These are phyloP conservation scores for Hansenula sp. DNA, from an alignment of 1,139 yeast genomes.

Conservation along the genomic window DNA sequence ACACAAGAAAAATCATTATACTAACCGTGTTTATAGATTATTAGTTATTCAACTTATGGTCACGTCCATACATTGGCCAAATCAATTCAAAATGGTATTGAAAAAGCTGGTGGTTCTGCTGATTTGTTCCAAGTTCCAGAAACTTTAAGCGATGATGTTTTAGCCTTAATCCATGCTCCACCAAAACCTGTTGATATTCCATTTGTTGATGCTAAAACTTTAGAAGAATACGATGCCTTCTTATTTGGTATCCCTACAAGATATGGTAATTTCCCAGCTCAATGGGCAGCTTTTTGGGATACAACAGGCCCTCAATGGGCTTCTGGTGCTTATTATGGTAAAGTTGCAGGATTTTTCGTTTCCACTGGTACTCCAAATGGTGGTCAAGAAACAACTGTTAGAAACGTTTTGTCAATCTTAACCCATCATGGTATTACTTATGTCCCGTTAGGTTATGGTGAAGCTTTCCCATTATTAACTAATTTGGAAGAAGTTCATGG, in stretches of 20 bases:
- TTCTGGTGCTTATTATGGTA: conserved; percentile 65
- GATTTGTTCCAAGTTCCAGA: conserved; percentile 77
- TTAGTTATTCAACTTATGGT: conserved; percentile 80
- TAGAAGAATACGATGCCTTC: conserved; percentile 67
- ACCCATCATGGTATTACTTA: conserved; percentile 76
- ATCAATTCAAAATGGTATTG: conserved; percentile 64
- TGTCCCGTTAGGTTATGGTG: conserved; percentile 75
- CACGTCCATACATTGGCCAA: conserved; percentile 69
- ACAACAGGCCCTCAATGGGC: conserved; percentile 83
- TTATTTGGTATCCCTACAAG: conserved; percentile 82
- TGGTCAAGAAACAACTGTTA: conserved; percentile 70
- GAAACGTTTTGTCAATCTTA: conserved; percentile 59
- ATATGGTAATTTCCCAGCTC: conserved; percentile 78
- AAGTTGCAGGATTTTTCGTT: conserved; percentile 70
- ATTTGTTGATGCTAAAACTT: conserved; percentile 54
- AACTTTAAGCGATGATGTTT: conserved; percentile 62
- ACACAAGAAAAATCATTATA: too few species aligned
- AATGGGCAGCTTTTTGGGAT: conserved; percentile 79
- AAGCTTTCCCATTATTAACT: conserved; percentile 52
- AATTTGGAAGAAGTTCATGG: conserved; percentile 70
- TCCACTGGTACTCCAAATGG: conserved; percentile 84
- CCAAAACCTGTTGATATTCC: conserved; percentile 66
- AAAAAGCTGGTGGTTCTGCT: conserved; percentile 68
- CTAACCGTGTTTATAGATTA: conserved; percentile 31
- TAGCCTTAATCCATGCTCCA: conserved; percentile 62